phyloP scores from a whole-genome alignment of 257 asterid genomes.

The Solanum verrucosum region DNA sequence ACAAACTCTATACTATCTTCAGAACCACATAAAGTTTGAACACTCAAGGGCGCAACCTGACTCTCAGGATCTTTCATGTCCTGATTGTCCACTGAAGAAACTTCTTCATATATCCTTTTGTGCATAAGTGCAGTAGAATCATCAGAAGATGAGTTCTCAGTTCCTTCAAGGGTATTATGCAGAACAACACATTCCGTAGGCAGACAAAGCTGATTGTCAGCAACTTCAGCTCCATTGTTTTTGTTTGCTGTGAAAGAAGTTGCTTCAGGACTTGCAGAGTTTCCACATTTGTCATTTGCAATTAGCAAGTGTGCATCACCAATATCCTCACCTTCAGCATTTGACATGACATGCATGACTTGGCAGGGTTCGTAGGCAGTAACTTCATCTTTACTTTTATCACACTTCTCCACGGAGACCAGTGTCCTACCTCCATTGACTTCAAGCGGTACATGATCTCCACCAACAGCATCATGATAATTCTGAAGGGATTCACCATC shows the following conservation, averaged over 20 bases:
- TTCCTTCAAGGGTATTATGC: background rate
- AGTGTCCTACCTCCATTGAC: conserved; percentile 8
- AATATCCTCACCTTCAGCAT: background rate
- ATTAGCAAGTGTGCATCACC: conserved; percentile 1
- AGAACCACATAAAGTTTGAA: background rate
- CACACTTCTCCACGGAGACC: background rate
- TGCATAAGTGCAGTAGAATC: background rate
- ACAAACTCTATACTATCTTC: conserved; percentile 22
- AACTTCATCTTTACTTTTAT: background rate
- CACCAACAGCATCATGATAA: conserved; percentile 15
- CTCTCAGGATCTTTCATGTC: background rate
- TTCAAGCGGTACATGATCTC: background rate
- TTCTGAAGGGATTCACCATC: conserved; percentile 14
- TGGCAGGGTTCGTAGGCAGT: conserved; percentile 4
- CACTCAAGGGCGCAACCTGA: background rate
- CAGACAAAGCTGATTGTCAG: conserved; percentile 8
- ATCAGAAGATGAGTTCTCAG: background rate
- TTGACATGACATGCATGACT: conserved; percentile 6
- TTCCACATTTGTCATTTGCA: conserved; percentile 10
- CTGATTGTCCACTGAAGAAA: background rate
- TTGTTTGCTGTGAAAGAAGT: background rate
- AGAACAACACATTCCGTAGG: conserved; percentile 6
- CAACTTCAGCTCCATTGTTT: conserved; percentile 8
- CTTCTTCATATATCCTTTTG: background rate
- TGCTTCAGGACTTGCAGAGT: conserved; percentile 12